These are phyloP conservation scores for Astragalus glycyphyllos DNA, from an alignment of 306 rosid genomes.

Conservation along the genomic window DNA sequence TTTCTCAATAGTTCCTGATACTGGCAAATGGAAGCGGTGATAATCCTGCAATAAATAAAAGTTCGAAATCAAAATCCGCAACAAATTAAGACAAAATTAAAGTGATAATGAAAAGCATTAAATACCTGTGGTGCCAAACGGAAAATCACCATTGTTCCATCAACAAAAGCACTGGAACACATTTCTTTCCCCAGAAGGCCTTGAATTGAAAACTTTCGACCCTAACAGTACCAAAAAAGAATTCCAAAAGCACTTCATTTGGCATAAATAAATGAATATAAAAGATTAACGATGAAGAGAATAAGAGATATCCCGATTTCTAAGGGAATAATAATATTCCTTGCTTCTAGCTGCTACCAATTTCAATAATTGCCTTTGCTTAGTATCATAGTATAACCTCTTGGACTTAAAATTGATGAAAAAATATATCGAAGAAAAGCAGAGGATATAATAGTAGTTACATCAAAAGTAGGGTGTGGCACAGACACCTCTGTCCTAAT, in stretches of 20 bases:
- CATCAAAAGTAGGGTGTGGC: constrained; percentile 21
- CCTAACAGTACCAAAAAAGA: constrained; percentile 56
- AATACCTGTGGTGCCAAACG: constrained; percentile 98
- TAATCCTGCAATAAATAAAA: constrained; percentile 73
- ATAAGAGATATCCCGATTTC: constrained; percentile 10
- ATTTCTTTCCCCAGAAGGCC: constrained; percentile 86
- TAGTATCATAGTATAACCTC: neutral
- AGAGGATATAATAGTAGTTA: constrained; percentile 12
- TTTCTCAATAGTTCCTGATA: constrained; percentile 79
- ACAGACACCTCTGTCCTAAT: constrained; percentile 13
- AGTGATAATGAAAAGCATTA: constrained; percentile 27
- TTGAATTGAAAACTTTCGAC: constrained; percentile 87
- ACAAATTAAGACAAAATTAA: constrained; percentile 28
- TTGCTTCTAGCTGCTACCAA: constrained; percentile 6
- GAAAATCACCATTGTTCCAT: constrained; percentile 89
- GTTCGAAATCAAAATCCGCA: constrained; percentile 22
- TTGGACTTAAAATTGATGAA: constrained; percentile 2
- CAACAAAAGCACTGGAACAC: constrained; percentile 64
- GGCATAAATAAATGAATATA: constrained; percentile 17
- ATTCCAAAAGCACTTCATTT: constrained; percentile 29
- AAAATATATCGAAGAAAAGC: constrained; percentile 28
- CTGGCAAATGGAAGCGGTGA: constrained; percentile 93
- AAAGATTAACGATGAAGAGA: constrained; percentile 25
- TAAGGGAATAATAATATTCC: constrained; percentile 22
- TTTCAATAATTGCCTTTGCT: constrained; percentile 5